Evolutionary conservation across 495 filamentous ascomycete species (phyloP), one percentile per base, ranked within the genome.

Genomic region (Lophium mytilinum): DNA sequence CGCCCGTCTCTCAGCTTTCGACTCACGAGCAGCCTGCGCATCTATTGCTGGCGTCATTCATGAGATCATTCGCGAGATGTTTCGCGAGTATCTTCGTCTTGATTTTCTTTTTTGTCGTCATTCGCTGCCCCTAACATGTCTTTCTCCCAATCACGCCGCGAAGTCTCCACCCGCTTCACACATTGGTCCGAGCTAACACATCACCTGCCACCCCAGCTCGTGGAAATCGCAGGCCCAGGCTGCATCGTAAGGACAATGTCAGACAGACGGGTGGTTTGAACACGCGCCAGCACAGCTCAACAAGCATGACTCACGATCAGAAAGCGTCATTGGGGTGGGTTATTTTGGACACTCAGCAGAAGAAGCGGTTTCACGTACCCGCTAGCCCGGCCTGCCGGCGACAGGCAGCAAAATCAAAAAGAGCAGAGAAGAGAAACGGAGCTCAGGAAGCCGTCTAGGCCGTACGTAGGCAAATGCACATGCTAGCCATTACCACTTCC

Each of bases 191-290:
- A 35, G 30, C 30, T 43, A 52, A 56, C 39, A 33, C 37, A 50
- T 50, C 56, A 49, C 59, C 48, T 35, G 17, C n/a, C 15, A 33
- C 3, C 37, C 46, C 55, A 76, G 73, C 75, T 94, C 45, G 89
- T 95, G 1, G 90, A 95, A 64, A 80, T 96, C 63, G 84, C 88
- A 17, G 91, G 91, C 37, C 77, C 86, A 63, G 91, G 90, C 15
- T 84, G 86, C 70, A 92, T 96, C 74, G 85, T 89, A 60, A 77
- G 91, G 61, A 84, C 87, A 50, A 95, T 96, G 90, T 89, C 88
- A 21, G 91, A 96, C 76, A 84, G 89, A 71, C 78, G 90, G 68
- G 95, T 84, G 59, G 89, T 95, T 61, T 95, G 75, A 81, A 37
- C 39, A 52, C 43, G 37, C 19, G 37, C 45, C 19, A 24, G 9